Conservation (phyloP, 2,329 filamentous ascomycete species). For the Penicillium sp. region DNA sequence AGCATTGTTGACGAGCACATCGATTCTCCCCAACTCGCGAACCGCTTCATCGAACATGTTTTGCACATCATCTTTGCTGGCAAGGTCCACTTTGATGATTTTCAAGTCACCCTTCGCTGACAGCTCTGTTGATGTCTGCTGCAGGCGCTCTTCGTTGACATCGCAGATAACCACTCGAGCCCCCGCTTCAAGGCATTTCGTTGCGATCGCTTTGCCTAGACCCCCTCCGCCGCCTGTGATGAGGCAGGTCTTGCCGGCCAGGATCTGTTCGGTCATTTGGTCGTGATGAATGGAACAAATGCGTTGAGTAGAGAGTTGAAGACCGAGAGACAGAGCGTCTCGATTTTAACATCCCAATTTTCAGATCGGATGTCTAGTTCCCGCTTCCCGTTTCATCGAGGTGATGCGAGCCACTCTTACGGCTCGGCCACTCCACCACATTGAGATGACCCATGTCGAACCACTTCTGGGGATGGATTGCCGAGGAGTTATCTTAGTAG, state of each 20-base stretch:
- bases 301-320: neutral
- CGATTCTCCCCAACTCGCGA: constrained; percentile 43
- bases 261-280: constrained; percentile 17
- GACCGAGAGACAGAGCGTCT: too few species aligned
- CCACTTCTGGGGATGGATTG: neutral
- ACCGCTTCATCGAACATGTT: constrained; percentile 33
- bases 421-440: neutral
- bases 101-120: constrained; percentile 18
- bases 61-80: constrained; percentile 32
- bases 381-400: too few species aligned
- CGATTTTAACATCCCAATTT: too few species aligned
- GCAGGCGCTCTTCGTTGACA: constrained; percentile 29
- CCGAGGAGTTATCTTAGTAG: neutral
- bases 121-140: constrained; percentile 20
- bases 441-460: neutral
- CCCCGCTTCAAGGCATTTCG: constrained; percentile 31
- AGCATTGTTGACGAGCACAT: constrained; percentile 56
- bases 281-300: neutral
- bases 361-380: too few species aligned
- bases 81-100: constrained; percentile 37
- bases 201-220: constrained; percentile 36
- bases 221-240: constrained; percentile 37
- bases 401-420: too few species aligned
- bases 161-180: constrained; percentile 39
- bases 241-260: constrained; percentile 26